These are phyloP conservation scores for Sclerotinia borealis DNA, from an alignment of 2,329 filamentous ascomycete species.

Conservation along the genomic window DNA sequence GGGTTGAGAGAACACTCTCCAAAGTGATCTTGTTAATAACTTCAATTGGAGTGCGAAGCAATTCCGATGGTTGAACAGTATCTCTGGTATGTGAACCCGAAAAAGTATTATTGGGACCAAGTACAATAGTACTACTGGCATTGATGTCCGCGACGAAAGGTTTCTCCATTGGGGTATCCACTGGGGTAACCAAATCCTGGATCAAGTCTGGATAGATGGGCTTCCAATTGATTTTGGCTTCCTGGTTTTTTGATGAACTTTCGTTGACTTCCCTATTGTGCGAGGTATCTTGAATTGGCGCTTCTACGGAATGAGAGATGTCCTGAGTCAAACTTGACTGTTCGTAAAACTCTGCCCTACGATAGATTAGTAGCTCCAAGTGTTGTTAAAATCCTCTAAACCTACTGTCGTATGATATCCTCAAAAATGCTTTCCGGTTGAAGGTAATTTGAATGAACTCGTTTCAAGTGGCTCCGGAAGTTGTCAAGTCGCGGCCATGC, in stretches of 20 bases:
- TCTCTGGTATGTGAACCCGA: constrained; percentile 16
- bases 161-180: background rate
- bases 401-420: constrained; percentile 42
- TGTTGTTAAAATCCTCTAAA: constrained; percentile 9
- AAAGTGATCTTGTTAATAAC: constrained; percentile 16
- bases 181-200: constrained; percentile 18
- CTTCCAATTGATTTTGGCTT: constrained; percentile 14
- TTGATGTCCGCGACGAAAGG: constrained; percentile 9
- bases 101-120: constrained; percentile 12
- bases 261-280: background rate
- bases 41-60: constrained; percentile 15
- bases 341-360: constrained; percentile 23
- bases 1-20: constrained; percentile 20
- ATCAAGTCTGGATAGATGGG: constrained; percentile 21
- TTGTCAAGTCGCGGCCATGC: constrained; percentile 80
- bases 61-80: constrained; percentile 25
- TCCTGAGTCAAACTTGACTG: constrained; percentile 11
- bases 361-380: background rate
- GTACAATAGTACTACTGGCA: background rate
- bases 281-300: constrained; percentile 7
- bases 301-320: background rate
- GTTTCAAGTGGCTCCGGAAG: constrained; percentile 70
- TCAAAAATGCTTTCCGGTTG: constrained; percentile 35
- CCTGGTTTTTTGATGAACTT: background rate
- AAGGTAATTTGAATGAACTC: constrained; percentile 50